phyloP scores from a whole-genome alignment of 2,329 filamentous ascomycete species.

The Harringtonia aguacate region DNA sequence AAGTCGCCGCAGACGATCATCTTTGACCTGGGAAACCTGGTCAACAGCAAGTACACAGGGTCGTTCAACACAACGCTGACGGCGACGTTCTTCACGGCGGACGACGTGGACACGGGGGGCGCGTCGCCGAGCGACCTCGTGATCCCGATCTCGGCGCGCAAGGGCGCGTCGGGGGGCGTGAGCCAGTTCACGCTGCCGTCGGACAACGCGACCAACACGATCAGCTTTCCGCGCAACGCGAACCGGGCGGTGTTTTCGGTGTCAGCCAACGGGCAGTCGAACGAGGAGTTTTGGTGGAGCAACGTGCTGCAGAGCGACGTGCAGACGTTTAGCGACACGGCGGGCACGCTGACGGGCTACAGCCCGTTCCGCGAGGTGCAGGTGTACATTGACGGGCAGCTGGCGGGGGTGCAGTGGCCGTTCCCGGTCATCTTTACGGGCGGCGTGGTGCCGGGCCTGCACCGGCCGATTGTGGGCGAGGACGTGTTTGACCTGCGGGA shows the following conservation, averaged over 20 bases:
- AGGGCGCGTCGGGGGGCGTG: constrained; percentile 33
- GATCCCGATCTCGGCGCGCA: constrained; percentile 52
- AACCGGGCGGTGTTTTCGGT: constrained; percentile 63
- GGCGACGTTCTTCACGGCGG: constrained; percentile 53
- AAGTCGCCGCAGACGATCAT: constrained; percentile 60
- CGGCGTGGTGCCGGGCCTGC: constrained; percentile 64
- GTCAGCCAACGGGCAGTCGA: constrained; percentile 64
- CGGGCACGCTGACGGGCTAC: constrained; percentile 51
- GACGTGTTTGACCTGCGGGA: constrained; percentile 72
- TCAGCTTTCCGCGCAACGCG: constrained; percentile 55
- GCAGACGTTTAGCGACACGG: constrained; percentile 44
- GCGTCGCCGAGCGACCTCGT: constrained; percentile 50
- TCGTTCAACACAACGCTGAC: constrained; percentile 64
- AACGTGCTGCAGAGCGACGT: constrained; percentile 58
- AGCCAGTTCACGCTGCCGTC: constrained; percentile 60
- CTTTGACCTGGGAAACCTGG: constrained; percentile 67
- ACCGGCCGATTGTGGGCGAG: constrained; percentile 67
- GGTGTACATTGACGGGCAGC: constrained; percentile 57
- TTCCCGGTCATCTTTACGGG: constrained; percentile 78
- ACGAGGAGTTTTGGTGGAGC: constrained; percentile 80
- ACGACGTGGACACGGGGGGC: constrained; percentile 26
- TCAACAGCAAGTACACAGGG: constrained; percentile 62
- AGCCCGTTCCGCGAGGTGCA: constrained; percentile 73
- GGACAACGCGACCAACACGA: constrained; percentile 45
- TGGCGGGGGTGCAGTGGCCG: constrained; percentile 71